Conservation (phyloP, 305 asterid species). For the Rubia tinctorum region DNA sequence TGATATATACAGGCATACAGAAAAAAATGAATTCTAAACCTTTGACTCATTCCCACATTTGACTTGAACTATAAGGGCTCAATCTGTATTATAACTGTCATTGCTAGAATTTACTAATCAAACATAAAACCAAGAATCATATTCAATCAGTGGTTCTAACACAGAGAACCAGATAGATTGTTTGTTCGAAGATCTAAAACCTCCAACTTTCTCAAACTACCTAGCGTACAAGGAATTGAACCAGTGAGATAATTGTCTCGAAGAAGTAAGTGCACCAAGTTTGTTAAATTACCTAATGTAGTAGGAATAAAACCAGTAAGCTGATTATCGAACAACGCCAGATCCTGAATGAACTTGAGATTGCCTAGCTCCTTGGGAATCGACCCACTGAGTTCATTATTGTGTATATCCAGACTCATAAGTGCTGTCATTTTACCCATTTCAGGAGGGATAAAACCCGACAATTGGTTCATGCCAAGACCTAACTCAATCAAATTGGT, state of each 20-base stretch:
- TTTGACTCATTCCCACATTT: no score
- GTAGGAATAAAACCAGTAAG: constrained; percentile 22
- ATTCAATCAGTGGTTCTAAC: not conserved
- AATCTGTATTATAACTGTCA: not conserved
- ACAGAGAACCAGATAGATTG: not conserved
- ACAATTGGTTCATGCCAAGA: constrained; percentile 44
- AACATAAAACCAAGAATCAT: not conserved
- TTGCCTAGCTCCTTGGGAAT: not conserved
- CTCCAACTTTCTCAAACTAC: constrained; percentile 3
- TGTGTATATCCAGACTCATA: not conserved
- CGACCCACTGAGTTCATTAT: constrained; percentile 16
- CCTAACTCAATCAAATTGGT: constrained; percentile 58
- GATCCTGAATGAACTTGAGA: not conserved
- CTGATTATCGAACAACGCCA: not conserved
- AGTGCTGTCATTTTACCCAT: constrained; percentile 21
- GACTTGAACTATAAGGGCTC: not conserved
- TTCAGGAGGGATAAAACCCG: constrained; percentile 40
- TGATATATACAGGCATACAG: no score
- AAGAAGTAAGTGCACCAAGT: not conserved
- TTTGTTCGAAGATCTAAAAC: constrained; percentile 6
- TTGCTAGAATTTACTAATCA: no score
- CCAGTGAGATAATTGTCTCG: not conserved
- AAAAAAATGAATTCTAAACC: no score
- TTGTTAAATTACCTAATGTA: not conserved
- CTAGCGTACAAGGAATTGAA: not conserved